Percentiles rank a stretch among this genome's conserved stretches.
Evolutionary conservation across 192 early-diverging fungal genomes (phyloP).

Genomic region (Geosiphon pyriformis): DNA sequence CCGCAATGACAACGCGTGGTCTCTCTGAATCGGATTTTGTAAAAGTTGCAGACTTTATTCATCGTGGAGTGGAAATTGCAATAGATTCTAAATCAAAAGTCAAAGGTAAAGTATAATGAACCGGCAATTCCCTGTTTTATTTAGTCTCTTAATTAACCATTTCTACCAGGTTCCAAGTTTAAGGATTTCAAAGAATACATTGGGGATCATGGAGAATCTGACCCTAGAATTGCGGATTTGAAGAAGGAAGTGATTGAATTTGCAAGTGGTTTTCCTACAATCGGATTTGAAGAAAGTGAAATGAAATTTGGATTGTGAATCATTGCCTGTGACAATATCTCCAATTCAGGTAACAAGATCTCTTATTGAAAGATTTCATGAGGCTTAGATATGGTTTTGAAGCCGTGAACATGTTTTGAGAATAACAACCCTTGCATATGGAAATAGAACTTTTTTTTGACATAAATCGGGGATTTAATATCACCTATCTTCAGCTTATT

Average conservation of each 20-base stretch:
- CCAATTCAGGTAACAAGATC: no score
- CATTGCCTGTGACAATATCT: no score
- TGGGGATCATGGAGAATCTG: slow-evolving; percentile 57
- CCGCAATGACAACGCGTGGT: slow-evolving; percentile 96
- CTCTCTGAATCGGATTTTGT: slow-evolving; percentile 83
- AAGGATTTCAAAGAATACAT: slow-evolving; percentile 86
- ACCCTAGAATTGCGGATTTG: slow-evolving; percentile 60
- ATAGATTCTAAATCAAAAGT: slow-evolving; percentile 62
- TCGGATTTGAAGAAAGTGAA: slow-evolving; percentile 72
- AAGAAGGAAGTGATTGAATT: slow-evolving; percentile 82
- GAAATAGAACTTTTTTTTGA: no score
- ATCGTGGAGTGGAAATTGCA: slow-evolving; percentile 79
- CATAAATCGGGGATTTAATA: no score
- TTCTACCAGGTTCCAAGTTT: slow-evolving; percentile 56
- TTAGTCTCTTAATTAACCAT: background rate
- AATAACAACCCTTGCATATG: no score
- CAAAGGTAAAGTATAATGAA: slow-evolving; percentile 36
- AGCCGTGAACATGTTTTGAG: no score
- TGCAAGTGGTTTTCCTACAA: slow-evolving; percentile 78
- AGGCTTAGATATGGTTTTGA: no score
- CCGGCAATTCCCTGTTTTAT: background rate
- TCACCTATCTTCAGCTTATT: no score
- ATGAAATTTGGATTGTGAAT: slow-evolving; percentile 62
- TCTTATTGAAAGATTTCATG: no score
- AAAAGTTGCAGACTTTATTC: slow-evolving; percentile 80